These are phyloP conservation scores for Ustilago bromivora DNA, from an alignment of 1,284 basidiomycete species.

Conservation along the genomic window DNA sequence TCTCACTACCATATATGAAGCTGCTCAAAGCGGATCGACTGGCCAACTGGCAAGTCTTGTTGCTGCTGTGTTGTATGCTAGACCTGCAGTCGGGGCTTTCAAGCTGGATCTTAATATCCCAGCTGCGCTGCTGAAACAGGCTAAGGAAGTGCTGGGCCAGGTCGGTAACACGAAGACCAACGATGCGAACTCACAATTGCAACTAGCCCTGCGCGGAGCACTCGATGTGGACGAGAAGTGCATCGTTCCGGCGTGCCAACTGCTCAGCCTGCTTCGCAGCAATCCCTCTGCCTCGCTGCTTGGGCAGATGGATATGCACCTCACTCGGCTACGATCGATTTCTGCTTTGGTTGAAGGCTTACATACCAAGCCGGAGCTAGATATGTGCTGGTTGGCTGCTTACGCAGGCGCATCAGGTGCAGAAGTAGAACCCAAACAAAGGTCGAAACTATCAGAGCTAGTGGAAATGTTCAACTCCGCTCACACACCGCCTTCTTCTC, in stretches of 20 bases:
- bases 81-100: constrained; percentile 32
- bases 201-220: constrained; percentile 5
- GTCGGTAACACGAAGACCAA: neutral
- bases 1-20: constrained; percentile 2
- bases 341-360: constrained; percentile 9
- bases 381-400: constrained; percentile 44
- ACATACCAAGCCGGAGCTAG: constrained; percentile 1
- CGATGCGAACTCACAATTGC: neutral
- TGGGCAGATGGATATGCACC: constrained; percentile 5
- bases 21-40: neutral
- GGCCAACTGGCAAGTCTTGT: neutral
- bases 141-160: neutral
- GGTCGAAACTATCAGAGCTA: constrained; percentile 4
- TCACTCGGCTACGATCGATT: constrained; percentile 22
- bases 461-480: constrained; percentile 8
- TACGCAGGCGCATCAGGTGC: constrained; percentile 14
- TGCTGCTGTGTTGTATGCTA: constrained; percentile 30
- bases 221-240: constrained; percentile 8
- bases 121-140: constrained; percentile 3
- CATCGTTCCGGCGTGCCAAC: constrained; percentile 35
- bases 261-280: constrained; percentile 9
- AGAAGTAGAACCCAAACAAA: constrained; percentile 12
- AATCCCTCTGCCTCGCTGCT: neutral
- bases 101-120: constrained; percentile 15
- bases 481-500: constrained; percentile 13